phyloP scores from a whole-genome alignment of 2,329 filamentous ascomycete species.

The Fusarium sp. region DNA sequence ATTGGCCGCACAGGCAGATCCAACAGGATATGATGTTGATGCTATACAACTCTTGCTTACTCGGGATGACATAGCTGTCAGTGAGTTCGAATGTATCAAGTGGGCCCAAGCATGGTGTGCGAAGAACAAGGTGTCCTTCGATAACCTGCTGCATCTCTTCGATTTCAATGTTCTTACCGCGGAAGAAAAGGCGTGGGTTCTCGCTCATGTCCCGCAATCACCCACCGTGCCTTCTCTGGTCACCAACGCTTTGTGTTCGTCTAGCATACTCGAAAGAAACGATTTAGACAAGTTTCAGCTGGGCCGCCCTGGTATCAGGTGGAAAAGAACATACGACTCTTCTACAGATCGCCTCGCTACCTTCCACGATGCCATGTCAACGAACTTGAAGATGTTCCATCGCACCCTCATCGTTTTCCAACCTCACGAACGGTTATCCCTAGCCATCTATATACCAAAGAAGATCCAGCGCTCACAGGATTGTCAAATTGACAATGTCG shows the following conservation, averaged over 20 bases:
- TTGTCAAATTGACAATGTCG: neutral
- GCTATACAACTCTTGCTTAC: neutral
- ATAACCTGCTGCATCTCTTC: neutral
- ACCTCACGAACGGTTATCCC: neutral
- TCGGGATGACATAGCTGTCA: neutral
- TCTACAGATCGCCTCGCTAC: neutral
- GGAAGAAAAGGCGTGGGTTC: conserved; percentile 1
- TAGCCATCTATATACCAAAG: conserved; percentile 2
- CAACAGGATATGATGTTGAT: neutral
- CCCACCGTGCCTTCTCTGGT: fast-evolving
- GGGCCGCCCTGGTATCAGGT: fast-evolving
- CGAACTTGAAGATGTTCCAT: neutral
- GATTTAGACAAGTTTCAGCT: neutral
- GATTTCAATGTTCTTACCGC: neutral
- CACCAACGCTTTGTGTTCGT: neutral
- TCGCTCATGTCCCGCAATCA: neutral
- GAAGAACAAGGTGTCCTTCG: neutral
- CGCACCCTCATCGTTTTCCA: neutral
- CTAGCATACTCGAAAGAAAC: neutral
- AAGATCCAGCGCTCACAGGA: neutral
- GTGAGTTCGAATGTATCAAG: neutral
- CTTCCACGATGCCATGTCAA: neutral
- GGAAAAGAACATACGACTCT: conserved; percentile 1
- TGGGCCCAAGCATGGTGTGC: neutral
- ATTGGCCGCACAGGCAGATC: fast-evolving